phyloP scores from a whole-genome alignment of 257 asterid species.

The Solanum ahanhuiri region DNA sequence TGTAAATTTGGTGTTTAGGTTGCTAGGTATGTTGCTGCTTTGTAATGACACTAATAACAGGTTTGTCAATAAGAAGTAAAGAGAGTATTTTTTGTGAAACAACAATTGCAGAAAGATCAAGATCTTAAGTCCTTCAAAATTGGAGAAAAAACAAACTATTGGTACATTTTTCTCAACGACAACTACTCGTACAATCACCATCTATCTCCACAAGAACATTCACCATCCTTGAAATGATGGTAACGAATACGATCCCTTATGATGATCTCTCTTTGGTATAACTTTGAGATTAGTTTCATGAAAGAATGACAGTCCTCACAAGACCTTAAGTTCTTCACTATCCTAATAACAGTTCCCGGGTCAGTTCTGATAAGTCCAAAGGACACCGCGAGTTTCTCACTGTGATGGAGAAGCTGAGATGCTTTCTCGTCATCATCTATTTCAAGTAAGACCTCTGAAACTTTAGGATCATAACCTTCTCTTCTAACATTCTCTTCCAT shows the following conservation, averaged over 20 bases:
- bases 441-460: slow-evolving; percentile 6
- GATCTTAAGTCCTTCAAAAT: not conserved
- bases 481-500: slow-evolving; percentile 2
- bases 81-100: not conserved
- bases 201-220: slow-evolving; percentile 18
- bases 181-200: slow-evolving; percentile 7
- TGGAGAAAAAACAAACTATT: not conserved
- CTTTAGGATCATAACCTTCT: slow-evolving; percentile 11
- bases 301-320: slow-evolving; percentile 26
- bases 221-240: slow-evolving; percentile 19
- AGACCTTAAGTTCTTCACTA: slow-evolving; percentile 18
- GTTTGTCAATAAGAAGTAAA: not conserved
- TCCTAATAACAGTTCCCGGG: slow-evolving; percentile 9
- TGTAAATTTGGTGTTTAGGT: not conserved
- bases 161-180: not conserved
- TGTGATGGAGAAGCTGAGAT: slow-evolving; percentile 16
- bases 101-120: not conserved
- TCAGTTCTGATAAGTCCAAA: slow-evolving; percentile 9
- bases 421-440: slow-evolving; percentile 15
- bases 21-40: not conserved
- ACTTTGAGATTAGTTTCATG: slow-evolving; percentile 13
- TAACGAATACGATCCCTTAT: slow-evolving; percentile 15
- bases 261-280: slow-evolving; percentile 15
- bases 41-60: not conserved
- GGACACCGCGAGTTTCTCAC: slow-evolving; percentile 24